Evolutionary conservation across 2,329 filamentous ascomycete genomes (phyloP).

Genomic region (Bretziella fagacearum): DNA sequence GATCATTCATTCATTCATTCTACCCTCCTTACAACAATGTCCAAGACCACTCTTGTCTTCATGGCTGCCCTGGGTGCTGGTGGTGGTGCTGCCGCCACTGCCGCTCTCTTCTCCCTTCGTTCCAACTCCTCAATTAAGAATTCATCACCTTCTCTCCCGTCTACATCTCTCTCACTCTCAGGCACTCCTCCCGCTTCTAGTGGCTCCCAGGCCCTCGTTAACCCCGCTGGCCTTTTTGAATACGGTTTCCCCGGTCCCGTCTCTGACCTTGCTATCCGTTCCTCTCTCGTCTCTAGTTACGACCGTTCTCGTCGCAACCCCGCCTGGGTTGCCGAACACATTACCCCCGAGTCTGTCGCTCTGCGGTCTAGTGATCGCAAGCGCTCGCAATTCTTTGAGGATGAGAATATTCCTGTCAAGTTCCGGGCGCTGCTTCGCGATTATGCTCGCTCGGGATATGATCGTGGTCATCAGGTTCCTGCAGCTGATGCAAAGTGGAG

Average conservation of each 20-base stretch:
- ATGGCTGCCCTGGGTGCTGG: constrained; percentile 62
- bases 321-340: constrained; percentile 90
- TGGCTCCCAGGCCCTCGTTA: constrained; percentile 41
- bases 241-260: constrained; percentile 89
- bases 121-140: constrained; percentile 17
- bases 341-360: constrained; percentile 71
- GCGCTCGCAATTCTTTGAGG: constrained; percentile 69
- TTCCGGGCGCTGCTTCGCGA: constrained; percentile 85
- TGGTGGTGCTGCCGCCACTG: constrained; percentile 57
- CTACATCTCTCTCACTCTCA: constrained; percentile 24
- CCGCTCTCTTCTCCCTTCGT: constrained; percentile 47
- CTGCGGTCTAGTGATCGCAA: constrained; percentile 64
- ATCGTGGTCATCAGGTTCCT: constrained; percentile 91
- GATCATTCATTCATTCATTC: neutral
- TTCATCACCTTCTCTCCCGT: constrained; percentile 15
- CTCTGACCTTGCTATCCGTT: constrained; percentile 59
- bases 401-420: constrained; percentile 58
- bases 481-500: constrained; percentile 94
- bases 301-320: constrained; percentile 86
- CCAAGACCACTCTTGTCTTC: constrained; percentile 58
- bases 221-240: constrained; percentile 61
- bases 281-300: constrained; percentile 69
- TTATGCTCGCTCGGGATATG: constrained; percentile 89
- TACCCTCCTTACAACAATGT: constrained; percentile 38
- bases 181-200: constrained; percentile 20